Evolutionary conservation across 345 rosid species (phyloP).

Genomic region (Microcos paniculata): DNA sequence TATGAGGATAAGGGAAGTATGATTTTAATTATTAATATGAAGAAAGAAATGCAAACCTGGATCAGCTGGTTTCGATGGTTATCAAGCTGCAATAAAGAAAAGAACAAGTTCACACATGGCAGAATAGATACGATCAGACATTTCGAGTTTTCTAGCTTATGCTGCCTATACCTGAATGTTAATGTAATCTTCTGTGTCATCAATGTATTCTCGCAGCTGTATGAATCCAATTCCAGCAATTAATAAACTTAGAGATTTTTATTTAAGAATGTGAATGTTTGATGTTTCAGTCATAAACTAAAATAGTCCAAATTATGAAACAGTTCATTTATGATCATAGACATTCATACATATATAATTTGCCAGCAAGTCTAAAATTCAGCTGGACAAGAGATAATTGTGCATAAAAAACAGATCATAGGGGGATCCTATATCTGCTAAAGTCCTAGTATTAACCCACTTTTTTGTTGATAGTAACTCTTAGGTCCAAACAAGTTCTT

Average conservation of each 20-base stretch:
- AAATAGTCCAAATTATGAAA: too few relatives aligned
- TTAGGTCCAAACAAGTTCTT: too few relatives aligned
- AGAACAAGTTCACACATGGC: not conserved
- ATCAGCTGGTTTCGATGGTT: slow-evolving; percentile 98
- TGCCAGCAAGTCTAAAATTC: too few relatives aligned
- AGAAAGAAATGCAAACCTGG: slow-evolving; percentile 59
- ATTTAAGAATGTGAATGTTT: not conserved
- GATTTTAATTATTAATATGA: too few relatives aligned
- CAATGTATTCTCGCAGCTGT: slow-evolving; percentile 96
- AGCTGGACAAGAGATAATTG: too few relatives aligned
- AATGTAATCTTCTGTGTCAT: slow-evolving; percentile 96
- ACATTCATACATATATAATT: too few relatives aligned
- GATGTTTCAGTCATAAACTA: not conserved
- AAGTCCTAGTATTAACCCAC: too few relatives aligned
- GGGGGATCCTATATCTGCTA: too few relatives aligned
- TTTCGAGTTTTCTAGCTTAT: not conserved
- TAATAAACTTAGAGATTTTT: not conserved
- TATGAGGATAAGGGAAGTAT: too few relatives aligned
- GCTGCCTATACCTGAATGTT: slow-evolving; percentile 78
- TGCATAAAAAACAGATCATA: too few relatives aligned
- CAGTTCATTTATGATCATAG: too few relatives aligned
- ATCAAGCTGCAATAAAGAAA: slow-evolving; percentile 85
- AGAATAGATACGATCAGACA: not conserved
- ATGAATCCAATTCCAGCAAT: slow-evolving; percentile 28
- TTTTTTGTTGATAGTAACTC: too few relatives aligned